Evolutionary conservation across 768 basidiomycete species (phyloP).

Genomic region (Suillus paluster): DNA sequence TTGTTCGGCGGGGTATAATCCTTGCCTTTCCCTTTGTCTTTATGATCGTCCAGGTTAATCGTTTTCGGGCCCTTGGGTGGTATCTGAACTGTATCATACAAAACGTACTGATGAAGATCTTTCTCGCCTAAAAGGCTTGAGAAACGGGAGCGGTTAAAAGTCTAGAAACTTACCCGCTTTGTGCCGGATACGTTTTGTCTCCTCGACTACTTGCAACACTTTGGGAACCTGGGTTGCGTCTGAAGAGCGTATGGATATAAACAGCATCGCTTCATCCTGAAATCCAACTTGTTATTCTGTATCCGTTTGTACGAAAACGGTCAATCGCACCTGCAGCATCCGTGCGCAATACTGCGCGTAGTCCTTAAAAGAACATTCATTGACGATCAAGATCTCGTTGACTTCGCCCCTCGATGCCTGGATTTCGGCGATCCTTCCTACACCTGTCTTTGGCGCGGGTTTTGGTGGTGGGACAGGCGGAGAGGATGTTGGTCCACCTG

Average conservation of each 20-base stretch:
- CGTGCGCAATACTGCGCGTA: slow-evolving; percentile 71
- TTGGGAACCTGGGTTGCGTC: slow-evolving; percentile 70
- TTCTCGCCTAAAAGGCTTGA: slow-evolving; percentile 55
- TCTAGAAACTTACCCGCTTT: slow-evolving; percentile 59
- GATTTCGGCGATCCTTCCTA: slow-evolving; percentile 73
- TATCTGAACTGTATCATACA: slow-evolving; percentile 58
- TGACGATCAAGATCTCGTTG: slow-evolving; percentile 74
- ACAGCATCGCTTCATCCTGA: slow-evolving; percentile 82
- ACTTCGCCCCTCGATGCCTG: slow-evolving; percentile 69
- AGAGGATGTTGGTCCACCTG: slow-evolving; percentile 16
- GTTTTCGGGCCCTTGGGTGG: slow-evolving; percentile 59
- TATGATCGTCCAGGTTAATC: slow-evolving; percentile 63
- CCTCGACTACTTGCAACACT: slow-evolving; percentile 79
- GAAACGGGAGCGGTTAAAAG: background rate
- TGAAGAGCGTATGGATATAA: slow-evolving; percentile 72
- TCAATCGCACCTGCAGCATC: slow-evolving; percentile 56
- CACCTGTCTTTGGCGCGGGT: slow-evolving; percentile 65
- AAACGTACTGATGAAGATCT: slow-evolving; percentile 77
- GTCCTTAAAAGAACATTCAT: slow-evolving; percentile 65
- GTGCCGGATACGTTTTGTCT: slow-evolving; percentile 75
- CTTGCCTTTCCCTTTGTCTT: slow-evolving; percentile 46
- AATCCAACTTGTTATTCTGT: slow-evolving; percentile 1
- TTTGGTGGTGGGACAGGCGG: slow-evolving; percentile 57
- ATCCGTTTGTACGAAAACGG: background rate
- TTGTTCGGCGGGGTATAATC: slow-evolving; percentile 69